These are phyloP conservation scores for Diospyros lotus DNA, from an alignment of 148 eudicot species.

Conservation along the genomic window DNA sequence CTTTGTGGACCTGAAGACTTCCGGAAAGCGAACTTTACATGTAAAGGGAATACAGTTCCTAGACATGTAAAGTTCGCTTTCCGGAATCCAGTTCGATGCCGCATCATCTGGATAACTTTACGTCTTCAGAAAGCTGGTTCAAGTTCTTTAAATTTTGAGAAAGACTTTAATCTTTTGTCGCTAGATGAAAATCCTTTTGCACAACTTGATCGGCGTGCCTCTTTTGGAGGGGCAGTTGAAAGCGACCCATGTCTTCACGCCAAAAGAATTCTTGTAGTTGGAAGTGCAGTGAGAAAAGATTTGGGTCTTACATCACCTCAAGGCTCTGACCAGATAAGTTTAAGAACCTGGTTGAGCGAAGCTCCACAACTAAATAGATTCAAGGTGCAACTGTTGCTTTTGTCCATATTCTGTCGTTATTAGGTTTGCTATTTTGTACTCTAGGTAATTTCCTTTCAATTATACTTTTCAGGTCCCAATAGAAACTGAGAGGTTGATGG, in stretches of 20 bases:
- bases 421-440: background rate
- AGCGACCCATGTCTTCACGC: constrained; percentile 86
- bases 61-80: constrained; percentile 76
- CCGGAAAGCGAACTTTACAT: background rate
- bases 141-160: constrained; percentile 65
- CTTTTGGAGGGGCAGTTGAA: constrained; percentile 60
- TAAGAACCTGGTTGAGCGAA: constrained; percentile 73
- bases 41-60: constrained; percentile 33
- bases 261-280: constrained; percentile 68
- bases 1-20: constrained; percentile 66
- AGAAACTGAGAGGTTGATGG: constrained; percentile 71
- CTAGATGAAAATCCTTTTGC: constrained; percentile 88
- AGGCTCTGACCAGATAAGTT: constrained; percentile 58
- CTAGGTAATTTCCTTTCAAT: background rate
- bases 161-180: constrained; percentile 64
- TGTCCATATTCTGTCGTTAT: background rate
- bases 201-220: constrained; percentile 63
- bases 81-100: constrained; percentile 73
- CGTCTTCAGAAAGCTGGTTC: constrained; percentile 72
- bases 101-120: constrained; percentile 75
- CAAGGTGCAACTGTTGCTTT: constrained; percentile 49
- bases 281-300: constrained; percentile 54
- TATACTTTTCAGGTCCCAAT: constrained; percentile 63
- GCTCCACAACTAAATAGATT: constrained; percentile 74
- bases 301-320: constrained; percentile 38